A percentile compares a stretch with the other conserved stretches of the same genome.
phyloP scores from a whole-genome alignment of 495 filamentous ascomycete genomes.

The Tuber aestivum region DNA sequence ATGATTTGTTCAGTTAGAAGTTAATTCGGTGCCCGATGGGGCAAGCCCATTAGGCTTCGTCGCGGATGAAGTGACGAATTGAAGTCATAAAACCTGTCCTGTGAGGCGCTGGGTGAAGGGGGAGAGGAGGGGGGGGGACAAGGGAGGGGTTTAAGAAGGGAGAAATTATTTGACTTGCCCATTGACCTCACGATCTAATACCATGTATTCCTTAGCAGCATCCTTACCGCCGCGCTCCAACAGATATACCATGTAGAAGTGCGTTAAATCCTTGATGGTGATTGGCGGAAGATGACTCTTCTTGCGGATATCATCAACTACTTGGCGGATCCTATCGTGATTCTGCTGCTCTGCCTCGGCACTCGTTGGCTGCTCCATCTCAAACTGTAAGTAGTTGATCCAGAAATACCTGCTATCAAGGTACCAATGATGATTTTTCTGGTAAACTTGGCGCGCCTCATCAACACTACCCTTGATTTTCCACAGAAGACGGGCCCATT shows the following conservation, averaged over 20 bases:
- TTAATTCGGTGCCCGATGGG: constrained; percentile 5
- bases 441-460: constrained; percentile 79
- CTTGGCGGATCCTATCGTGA: constrained; percentile 67
- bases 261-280: constrained; percentile 68
- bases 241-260: constrained; percentile 77
- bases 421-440: constrained; percentile 77
- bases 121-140: constrained; percentile 8
- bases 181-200: constrained; percentile 77
- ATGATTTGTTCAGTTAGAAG: neutral
- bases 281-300: constrained; percentile 65
- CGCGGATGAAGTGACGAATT: constrained; percentile 12
- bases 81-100: constrained; percentile 34
- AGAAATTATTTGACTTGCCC: constrained; percentile 52
- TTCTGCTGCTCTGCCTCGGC: constrained; percentile 58
- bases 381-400: constrained; percentile 81
- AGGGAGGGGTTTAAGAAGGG: constrained; percentile 15
- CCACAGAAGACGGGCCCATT: constrained; percentile 87
- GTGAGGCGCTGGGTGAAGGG: constrained; percentile 25
- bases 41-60: constrained; percentile 19
- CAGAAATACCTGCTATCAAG: constrained; percentile 86
- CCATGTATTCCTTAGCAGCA: constrained; percentile 78
- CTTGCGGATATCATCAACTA: constrained; percentile 69
- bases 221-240: constrained; percentile 77
- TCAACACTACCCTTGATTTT: constrained; percentile 79
- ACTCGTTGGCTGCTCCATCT: constrained; percentile 78